Base-by-base conservation (phyloP, 2,329 filamentous ascomycete species). In the Epichloe uncinata region DNA sequence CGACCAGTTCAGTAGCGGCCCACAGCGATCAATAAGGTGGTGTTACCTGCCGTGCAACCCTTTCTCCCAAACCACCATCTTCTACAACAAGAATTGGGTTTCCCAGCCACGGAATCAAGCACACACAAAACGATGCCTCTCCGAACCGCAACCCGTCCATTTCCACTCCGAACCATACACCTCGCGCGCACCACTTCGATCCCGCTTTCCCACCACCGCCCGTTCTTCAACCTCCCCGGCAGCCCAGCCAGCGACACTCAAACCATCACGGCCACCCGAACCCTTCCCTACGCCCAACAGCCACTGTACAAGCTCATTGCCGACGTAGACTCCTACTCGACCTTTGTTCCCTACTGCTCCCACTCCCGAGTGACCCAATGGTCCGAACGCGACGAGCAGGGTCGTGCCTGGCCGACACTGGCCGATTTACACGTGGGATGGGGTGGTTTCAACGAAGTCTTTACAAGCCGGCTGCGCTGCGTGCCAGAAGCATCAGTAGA, bases 341-440 rank as follows among this genome's bases (percentile, higher is more conserved):
- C 73, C 56, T 98, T 97, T 73, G 79, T 98, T n/a, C 93, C 93
- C 11, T 96, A 94, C 76, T 95, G 91, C 69, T 77, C 79, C 42
- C 73, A 73, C 43, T 90, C 86, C 37, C 77, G 74, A 53, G 88
- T 97, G 40, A 95, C 88, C 1, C 73, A 75, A 52, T 88, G 84
- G 77, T 84, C 86, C 6, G 49, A 63, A 12, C 72, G 78, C 8
- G 72, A 78, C 60, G 53, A 68, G 26, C 61, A 68, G 2, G 68
- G 69, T 30, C 73, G 72, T 41, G 69, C 67, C 41, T 86, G 79
- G 73, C 93, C 93, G 0, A 76, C 81, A 30, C 77, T 83, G 54
- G 93, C 87, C 13, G 82, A 85, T 60, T 73, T 98, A 12, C 84
- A 83, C 8, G 81, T 95, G 35, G 93, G 93, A 56, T 97, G 88